These are phyloP conservation scores for Sporothrix curviconia DNA, from an alignment of 2,329 filamentous ascomycete genomes.

Conservation along the genomic window DNA sequence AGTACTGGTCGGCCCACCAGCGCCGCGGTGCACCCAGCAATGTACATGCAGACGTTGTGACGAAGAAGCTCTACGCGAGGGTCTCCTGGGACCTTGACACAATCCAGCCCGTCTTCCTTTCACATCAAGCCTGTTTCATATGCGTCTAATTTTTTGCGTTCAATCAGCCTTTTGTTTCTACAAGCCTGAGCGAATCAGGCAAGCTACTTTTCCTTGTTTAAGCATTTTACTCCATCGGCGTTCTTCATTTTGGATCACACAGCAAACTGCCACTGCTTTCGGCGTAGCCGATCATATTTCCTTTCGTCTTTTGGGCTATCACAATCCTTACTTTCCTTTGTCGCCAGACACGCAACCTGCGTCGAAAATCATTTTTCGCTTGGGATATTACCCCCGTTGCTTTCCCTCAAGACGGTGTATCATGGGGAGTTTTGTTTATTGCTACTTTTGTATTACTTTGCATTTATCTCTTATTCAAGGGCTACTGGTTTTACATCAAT, in stretches of 20 bases:
- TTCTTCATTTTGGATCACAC: background rate
- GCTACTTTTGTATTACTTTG: background rate
- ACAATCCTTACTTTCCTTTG: slow-evolving; percentile 4
- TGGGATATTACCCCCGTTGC: slow-evolving; percentile 9
- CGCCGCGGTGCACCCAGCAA: slow-evolving; percentile 48
- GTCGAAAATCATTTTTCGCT: background rate
- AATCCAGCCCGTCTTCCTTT: too few relatives aligned
- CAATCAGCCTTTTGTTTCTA: background rate
- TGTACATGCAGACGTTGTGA: slow-evolving; percentile 51
- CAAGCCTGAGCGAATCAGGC: too few relatives aligned
- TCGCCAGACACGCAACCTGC: background rate
- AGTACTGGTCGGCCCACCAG: slow-evolving; percentile 45
- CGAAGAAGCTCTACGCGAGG: slow-evolving; percentile 54
- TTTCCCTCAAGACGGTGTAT: slow-evolving; percentile 2
- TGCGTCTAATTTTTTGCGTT: too few relatives aligned
- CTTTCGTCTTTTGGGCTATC: background rate
- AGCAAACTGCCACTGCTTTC: too few relatives aligned
- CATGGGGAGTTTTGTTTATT: slow-evolving; percentile 8
- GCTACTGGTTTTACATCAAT: background rate
- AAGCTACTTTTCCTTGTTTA: background rate
- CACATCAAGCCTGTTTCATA: too few relatives aligned
- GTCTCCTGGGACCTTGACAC: slow-evolving; percentile 38
- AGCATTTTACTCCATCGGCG: background rate
- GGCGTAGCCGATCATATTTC: too few relatives aligned
- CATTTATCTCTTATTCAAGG: background rate